Evolutionary conservation across 768 basidiomycete species (phyloP), one percentile per base, ranked within the genome.

Genomic region (Mycena leptocephala): DNA sequence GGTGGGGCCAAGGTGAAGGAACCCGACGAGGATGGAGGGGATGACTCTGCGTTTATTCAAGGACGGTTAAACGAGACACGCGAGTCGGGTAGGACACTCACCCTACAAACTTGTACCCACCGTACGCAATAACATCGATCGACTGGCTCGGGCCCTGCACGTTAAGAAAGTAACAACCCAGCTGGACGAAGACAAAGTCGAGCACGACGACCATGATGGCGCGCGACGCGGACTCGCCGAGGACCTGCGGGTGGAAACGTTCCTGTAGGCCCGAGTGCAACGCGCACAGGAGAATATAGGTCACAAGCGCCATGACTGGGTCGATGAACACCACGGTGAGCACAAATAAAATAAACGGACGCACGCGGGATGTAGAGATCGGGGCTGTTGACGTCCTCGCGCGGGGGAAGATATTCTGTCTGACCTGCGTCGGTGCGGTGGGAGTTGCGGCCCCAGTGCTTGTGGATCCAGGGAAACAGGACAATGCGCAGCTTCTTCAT

Each of bases 61-160:
- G n/a, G 35, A 18, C 39, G 39, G 65, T 39, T 63, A 72, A 22
- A 33, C 61, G 22, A 26, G 18, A 37, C 24, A 43, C 33, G 16
- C 26, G 22, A 72, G 32, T 20, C n/a, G 51, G 59, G 41, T 24
- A 33, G 48, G 30, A 1, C 3, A 86, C 93, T 33, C 77, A 97
- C 96, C 96, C 98, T 33, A 99, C 96, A 80, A 99, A 99, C 82
- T 99, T 99, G 87, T 99, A 99, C 0, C 98, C 98, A 6, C 94
- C 95, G 82, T 99, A 99, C 0, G 97, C 95, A 35, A 98, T 86
- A 61, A 99, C 85, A 81, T 98, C 97, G 6, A 95, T 89, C 28
- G 95, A 90, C 58, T 95, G 94, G 26, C 85, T 86, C 8, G 89
- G 86, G 4, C 93, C 93, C 75, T 94, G 91, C 2, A 99, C 96